Conservation (phyloP, 352 stramenopile species). For the Phytopythium litorale region DNA sequence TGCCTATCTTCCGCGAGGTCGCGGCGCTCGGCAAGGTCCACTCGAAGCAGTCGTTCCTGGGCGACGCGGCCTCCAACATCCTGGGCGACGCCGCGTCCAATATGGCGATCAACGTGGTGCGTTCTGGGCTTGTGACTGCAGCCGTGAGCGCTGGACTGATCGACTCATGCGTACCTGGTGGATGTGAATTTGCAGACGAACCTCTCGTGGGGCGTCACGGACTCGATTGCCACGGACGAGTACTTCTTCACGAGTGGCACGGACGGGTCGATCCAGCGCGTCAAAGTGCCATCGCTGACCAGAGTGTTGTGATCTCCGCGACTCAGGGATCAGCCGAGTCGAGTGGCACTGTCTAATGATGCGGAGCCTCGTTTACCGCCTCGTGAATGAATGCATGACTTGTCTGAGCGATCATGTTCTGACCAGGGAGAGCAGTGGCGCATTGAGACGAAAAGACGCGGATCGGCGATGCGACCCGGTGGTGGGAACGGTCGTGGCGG, state of each 20-base stretch:
- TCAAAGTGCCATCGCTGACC: slow-evolving; percentile 49
- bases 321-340: neutral
- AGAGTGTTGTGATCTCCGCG: slow-evolving; percentile 13
- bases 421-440: neutral
- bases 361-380: neutral
- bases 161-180: neutral
- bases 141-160: slow-evolving; percentile 1
- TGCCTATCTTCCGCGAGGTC: slow-evolving; percentile 84
- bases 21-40: slow-evolving; percentile 68
- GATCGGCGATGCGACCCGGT: neutral
- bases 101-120: slow-evolving; percentile 83
- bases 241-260: slow-evolving; percentile 85
- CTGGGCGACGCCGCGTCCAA: slow-evolving; percentile 78
- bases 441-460: neutral
- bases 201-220: slow-evolving; percentile 79
- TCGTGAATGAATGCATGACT: neutral
- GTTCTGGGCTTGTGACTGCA: slow-evolving; percentile 14
- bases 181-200: slow-evolving; percentile 43
- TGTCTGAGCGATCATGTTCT: neutral
- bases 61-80: slow-evolving; percentile 71
- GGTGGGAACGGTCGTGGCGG: neutral
- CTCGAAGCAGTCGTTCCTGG: slow-evolving; percentile 76
- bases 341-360: neutral
- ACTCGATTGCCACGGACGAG: slow-evolving; percentile 71
- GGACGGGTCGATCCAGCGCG: slow-evolving; percentile 77